Conservation (phyloP, 208 protist genomes). For the Leishmania martiniquensis region DNA sequence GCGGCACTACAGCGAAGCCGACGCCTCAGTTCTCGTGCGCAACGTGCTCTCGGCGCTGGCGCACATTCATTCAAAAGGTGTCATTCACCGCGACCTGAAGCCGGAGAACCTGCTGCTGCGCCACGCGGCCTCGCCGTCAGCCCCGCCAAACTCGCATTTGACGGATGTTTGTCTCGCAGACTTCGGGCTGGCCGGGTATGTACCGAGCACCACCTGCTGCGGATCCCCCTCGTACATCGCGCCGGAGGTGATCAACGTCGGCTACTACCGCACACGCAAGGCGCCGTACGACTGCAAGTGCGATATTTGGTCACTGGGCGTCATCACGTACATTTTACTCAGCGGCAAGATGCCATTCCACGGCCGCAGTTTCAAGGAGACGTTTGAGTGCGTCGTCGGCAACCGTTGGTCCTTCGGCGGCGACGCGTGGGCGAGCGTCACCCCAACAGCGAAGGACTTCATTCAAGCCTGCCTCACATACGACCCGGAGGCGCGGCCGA, state of each 20-base stretch:
- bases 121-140: slow-evolving; percentile 70
- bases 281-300: slow-evolving; percentile 77
- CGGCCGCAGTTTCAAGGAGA: slow-evolving; percentile 63
- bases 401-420: slow-evolving; percentile 63
- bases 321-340: slow-evolving; percentile 84
- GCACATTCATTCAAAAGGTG: slow-evolving; percentile 96
- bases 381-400: slow-evolving; percentile 62
- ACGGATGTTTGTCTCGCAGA: slow-evolving; percentile 96
- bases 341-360: slow-evolving; percentile 81
- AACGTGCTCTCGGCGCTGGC: slow-evolving; percentile 96
- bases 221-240: slow-evolving; percentile 84
- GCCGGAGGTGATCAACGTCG: slow-evolving; percentile 78
- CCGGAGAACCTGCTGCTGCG: slow-evolving; percentile 99
- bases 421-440: slow-evolving; percentile 59
- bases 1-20: slow-evolving; percentile 96
- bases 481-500: slow-evolving; percentile 68
- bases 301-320: slow-evolving; percentile 88
- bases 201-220: slow-evolving; percentile 73
- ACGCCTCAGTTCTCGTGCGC: slow-evolving; percentile 96
- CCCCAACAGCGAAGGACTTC: slow-evolving; percentile 58
- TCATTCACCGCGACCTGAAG: slow-evolving; percentile 99
- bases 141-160: slow-evolving; percentile 42
- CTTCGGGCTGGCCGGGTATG: slow-evolving; percentile 95
- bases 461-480: slow-evolving; percentile 61
- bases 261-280: slow-evolving; percentile 51